Evolutionary conservation across 2,329 filamentous ascomycete species (phyloP).

Genomic region (Graphiopsis chlorocephala): DNA sequence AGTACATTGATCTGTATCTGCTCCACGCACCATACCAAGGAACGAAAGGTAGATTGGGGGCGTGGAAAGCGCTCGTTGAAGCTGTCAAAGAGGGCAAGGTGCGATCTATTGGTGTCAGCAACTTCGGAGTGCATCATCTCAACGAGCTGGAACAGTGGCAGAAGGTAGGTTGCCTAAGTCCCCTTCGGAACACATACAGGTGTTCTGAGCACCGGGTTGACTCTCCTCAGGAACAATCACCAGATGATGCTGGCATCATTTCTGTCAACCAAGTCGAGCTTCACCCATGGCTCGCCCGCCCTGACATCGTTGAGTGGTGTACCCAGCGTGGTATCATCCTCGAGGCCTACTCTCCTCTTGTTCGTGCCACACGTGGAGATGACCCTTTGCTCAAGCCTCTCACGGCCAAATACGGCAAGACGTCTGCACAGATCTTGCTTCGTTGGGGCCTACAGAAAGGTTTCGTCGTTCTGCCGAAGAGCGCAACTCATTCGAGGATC

Average conservation of each 20-base stretch:
- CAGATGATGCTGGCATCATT: slow-evolving; percentile 66
- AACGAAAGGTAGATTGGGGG: slow-evolving; percentile 47
- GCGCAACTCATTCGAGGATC: slow-evolving; percentile 58
- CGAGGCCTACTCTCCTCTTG: slow-evolving; percentile 49
- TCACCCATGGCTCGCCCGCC: slow-evolving; percentile 81
- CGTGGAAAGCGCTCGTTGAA: slow-evolving; percentile 55
- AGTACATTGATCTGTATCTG: slow-evolving; percentile 47
- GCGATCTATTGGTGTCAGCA: slow-evolving; percentile 53
- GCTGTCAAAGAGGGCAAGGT: slow-evolving; percentile 52
- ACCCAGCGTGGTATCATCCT: slow-evolving; percentile 49
- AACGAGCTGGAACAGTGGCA: slow-evolving; percentile 54
- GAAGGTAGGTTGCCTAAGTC: slow-evolving; percentile 33
- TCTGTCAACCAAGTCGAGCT: slow-evolving; percentile 86
- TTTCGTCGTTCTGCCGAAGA: slow-evolving; percentile 63
- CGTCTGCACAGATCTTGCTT: slow-evolving; percentile 56
- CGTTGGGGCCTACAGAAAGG: slow-evolving; percentile 62
- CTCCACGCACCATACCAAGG: slow-evolving; percentile 55
- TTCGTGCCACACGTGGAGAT: slow-evolving; percentile 47
- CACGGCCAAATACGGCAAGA: slow-evolving; percentile 57
- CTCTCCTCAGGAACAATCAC: slow-evolving; percentile 24
- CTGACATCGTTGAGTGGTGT: slow-evolving; percentile 78
- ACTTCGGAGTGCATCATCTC: slow-evolving; percentile 56
- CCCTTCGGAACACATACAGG: not conserved
- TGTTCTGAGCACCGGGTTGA: not conserved
- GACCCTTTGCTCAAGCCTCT: slow-evolving; percentile 53